Conservation (phyloP, 1,284 basidiomycete species). For the Athelia sp. region DNA sequence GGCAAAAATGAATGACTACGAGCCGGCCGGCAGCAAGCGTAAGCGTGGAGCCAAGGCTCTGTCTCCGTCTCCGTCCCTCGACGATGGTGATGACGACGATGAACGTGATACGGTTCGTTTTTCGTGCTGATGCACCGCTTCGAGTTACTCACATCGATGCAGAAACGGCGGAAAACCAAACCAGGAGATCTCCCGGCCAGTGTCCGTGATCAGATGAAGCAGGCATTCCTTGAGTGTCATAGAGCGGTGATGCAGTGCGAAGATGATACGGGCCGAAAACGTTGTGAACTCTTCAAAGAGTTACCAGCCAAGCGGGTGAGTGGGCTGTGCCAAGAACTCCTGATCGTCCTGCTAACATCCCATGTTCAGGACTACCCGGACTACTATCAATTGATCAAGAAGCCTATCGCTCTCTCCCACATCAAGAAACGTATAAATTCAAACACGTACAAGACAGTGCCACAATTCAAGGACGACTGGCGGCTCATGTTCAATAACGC, state of each 20-base stretch:
- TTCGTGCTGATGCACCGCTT: too few relatives aligned
- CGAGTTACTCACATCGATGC: too few relatives aligned
- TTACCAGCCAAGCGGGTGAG: slow-evolving; percentile 68
- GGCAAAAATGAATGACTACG: slow-evolving; percentile 46
- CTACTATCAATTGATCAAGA: slow-evolving; percentile 76
- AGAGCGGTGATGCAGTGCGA: slow-evolving; percentile 75
- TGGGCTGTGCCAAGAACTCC: slow-evolving; percentile 15
- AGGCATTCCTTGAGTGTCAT: slow-evolving; percentile 77
- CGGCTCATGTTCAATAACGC: slow-evolving; percentile 92
- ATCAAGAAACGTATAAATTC: slow-evolving; percentile 81
- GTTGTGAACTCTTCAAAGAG: slow-evolving; percentile 81
- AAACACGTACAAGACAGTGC: slow-evolving; percentile 73
- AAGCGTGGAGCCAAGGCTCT: slow-evolving; percentile 71
- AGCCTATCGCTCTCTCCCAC: slow-evolving; percentile 85
- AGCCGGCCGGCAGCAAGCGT: slow-evolving; percentile 51
- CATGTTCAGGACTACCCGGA: slow-evolving; percentile 78
- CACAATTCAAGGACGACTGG: slow-evolving; percentile 78
- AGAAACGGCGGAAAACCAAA: slow-evolving; percentile 80
- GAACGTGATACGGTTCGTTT: slow-evolving; percentile 57
- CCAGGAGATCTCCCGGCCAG: slow-evolving; percentile 45
- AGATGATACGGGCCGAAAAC: slow-evolving; percentile 69
- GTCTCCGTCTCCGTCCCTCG: slow-evolving; percentile 71
- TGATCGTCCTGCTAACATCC: neutral
- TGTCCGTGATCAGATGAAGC: slow-evolving; percentile 78
- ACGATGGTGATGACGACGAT: slow-evolving; percentile 58